A percentile compares a stretch with the other conserved stretches of the same genome.
Conservation (phyloP, 768 basidiomycete genomes). For the Mrakia blollopis region DNA sequence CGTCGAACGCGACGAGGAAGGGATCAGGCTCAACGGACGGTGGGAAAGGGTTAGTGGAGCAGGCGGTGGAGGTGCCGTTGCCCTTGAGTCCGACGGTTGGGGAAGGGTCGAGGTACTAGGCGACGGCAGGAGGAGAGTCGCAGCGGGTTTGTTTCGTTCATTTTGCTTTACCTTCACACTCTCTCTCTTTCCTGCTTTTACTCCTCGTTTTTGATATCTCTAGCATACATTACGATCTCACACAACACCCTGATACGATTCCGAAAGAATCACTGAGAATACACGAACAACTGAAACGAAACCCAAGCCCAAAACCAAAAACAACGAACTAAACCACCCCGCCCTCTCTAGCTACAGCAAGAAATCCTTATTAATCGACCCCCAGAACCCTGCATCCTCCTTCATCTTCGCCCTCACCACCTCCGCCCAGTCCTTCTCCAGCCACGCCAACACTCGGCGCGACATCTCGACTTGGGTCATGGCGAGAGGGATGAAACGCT, state of each 20-base stretch:
- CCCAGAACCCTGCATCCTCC: background rate
- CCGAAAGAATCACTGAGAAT: too few species aligned
- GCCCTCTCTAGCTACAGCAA: too few species aligned
- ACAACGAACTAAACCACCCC: too few species aligned
- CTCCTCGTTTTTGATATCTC: too few species aligned
- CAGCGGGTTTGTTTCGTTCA: too few species aligned
- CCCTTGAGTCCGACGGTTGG: constrained; percentile 9
- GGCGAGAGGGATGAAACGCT: constrained; percentile 1
- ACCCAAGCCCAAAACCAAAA: too few species aligned
- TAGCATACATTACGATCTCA: too few species aligned
- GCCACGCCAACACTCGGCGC: background rate
- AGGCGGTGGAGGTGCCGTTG: constrained; percentile 9
- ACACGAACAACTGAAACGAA: too few species aligned
- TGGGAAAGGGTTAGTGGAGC: constrained; percentile 1
- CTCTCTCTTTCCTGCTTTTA: too few species aligned
- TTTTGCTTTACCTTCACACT: too few species aligned
- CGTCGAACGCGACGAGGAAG: background rate
- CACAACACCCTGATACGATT: too few species aligned
- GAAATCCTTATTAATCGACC: background rate
- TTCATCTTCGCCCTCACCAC: background rate
- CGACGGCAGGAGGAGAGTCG: background rate
- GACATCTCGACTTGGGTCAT: constrained; percentile 11
- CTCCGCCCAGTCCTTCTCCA: background rate
- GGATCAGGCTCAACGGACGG: background rate
- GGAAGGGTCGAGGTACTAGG: too few species aligned